These are phyloP conservation scores for Trichoderma erinaceum DNA, from an alignment of 495 filamentous ascomycete species.

Conservation along the genomic window DNA sequence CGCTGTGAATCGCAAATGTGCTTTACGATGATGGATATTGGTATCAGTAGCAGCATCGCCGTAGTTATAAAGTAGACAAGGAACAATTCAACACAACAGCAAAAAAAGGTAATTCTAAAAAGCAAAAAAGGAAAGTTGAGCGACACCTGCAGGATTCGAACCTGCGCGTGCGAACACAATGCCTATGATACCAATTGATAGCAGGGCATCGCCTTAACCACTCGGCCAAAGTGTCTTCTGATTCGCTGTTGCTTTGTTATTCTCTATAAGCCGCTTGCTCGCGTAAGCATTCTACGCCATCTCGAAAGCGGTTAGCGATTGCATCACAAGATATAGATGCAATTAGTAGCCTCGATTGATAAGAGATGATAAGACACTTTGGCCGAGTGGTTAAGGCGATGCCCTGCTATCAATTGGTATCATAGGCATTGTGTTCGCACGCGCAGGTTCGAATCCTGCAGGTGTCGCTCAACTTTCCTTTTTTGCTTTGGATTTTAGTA, in stretches of 20 bases:
- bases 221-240: conserved; percentile 14
- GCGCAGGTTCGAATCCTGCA: conserved; percentile 14
- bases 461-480: conserved; percentile 4
- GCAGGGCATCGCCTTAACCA: conserved; percentile 14
- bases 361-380: conserved; percentile 13
- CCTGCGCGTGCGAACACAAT: conserved; percentile 14
- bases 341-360: not conserved
- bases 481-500: not conserved
- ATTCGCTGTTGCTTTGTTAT: not conserved
- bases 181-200: conserved; percentile 7
- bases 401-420: conserved; percentile 11
- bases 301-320: not conserved
- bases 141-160: conserved; percentile 14
- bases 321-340: not conserved
- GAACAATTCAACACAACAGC: not conserved
- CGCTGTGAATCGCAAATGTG: too few relatives aligned
- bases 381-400: conserved; percentile 14
- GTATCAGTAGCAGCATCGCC: too few relatives aligned
- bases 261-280: not conserved
- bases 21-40: too few relatives aligned
- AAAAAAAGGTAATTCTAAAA: not conserved
- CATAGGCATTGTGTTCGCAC: conserved; percentile 13
- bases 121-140: not conserved
- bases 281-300: too few relatives aligned
- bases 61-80: too few relatives aligned